Evolutionary conservation across 345 rosid genomes (phyloP), one percentile per base, ranked within the genome.

Genomic region (Bruguiera parviflora): DNA sequence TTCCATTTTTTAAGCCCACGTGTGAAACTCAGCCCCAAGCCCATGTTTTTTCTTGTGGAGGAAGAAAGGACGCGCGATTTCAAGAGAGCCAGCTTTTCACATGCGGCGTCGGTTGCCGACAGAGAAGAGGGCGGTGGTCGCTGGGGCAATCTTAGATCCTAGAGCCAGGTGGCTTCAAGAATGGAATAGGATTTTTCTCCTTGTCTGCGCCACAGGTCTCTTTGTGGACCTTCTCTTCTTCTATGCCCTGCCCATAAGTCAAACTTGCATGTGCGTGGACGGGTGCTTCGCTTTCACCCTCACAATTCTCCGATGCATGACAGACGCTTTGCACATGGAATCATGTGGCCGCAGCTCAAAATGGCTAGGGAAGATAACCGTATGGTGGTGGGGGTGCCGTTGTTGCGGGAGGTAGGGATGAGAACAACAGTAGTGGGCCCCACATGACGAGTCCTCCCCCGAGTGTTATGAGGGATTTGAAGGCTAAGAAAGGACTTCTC

Each of bases 191-290:
- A 85, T 86, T 55, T 91, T 91, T 66, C 90, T 94, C 24, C 81
- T 89, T 0, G 95, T 88, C 0, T 88, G 96, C 56, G 92, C 95
- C 10, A 80, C 89, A 5, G 97, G 97, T 0, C 90, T 94, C 0
- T 89, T 91, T 64, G 89, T 94, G 39, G 98, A 94, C 77, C 98
- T 97, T 21, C 91, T 94, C 53, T 94, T 94, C 81, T 91, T 94
- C 77, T 94, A 91, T 77, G 82, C 89, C 6, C 75, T 94, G 24
- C 87, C 97, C 5, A 68, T 94, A 2, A 89, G 90, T 69, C 89
- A 86, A 39, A 77, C 84, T n/a, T 88, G 83, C 64, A 84, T 83
- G 90, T 91, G 96, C 78, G 75, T 94, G 49, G 98, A 94, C 31
- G 95, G 98, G 2, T 89, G 96, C 96, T 86, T 91, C 37, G 92